Conservation (phyloP, 2,329 filamentous ascomycete genomes). For the Aspergillus amoenus region DNA sequence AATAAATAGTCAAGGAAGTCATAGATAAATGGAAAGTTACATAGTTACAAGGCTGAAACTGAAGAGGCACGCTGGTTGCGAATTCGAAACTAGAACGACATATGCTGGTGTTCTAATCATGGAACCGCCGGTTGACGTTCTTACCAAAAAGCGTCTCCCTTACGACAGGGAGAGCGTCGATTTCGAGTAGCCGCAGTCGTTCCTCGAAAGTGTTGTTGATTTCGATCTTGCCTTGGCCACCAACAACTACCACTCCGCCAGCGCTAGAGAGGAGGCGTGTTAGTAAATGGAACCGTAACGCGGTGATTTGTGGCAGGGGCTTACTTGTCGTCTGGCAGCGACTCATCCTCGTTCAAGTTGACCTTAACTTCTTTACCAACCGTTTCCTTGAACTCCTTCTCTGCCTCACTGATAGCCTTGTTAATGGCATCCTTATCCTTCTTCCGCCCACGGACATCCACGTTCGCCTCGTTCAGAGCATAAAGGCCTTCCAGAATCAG, state of each 20-base stretch:
- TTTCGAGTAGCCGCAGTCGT: constrained; percentile 79
- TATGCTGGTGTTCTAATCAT: constrained; percentile 61
- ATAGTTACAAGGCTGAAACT: constrained; percentile 20
- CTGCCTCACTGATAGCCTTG: constrained; percentile 74
- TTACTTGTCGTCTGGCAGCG: constrained; percentile 79
- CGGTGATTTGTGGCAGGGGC: constrained; percentile 40
- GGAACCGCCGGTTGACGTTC: constrained; percentile 95
- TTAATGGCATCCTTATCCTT: constrained; percentile 73
- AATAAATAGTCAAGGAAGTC: constrained; percentile 2
- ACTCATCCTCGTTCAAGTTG: constrained; percentile 74
- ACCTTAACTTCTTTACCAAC: constrained; percentile 68
- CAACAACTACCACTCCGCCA: constrained; percentile 78
- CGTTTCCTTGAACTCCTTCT: constrained; percentile 80
- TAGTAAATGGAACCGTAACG: constrained; percentile 2
- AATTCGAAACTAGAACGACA: constrained; percentile 12
- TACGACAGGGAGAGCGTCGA: constrained; percentile 79
- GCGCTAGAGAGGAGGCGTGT: constrained; percentile 54
- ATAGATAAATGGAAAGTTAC: constrained; percentile 10
- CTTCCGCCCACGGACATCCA: constrained; percentile 74
- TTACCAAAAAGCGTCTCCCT: constrained; percentile 86
- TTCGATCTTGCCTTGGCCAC: constrained; percentile 88
- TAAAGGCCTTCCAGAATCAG: constrained; percentile 89
- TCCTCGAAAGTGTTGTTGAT: constrained; percentile 99
- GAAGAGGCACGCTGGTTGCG: constrained; percentile 7
- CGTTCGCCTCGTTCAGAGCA: constrained; percentile 76